These are phyloP conservation scores for Monilinia laxa DNA, from an alignment of 2,329 filamentous ascomycete genomes.

Conservation along the genomic window DNA sequence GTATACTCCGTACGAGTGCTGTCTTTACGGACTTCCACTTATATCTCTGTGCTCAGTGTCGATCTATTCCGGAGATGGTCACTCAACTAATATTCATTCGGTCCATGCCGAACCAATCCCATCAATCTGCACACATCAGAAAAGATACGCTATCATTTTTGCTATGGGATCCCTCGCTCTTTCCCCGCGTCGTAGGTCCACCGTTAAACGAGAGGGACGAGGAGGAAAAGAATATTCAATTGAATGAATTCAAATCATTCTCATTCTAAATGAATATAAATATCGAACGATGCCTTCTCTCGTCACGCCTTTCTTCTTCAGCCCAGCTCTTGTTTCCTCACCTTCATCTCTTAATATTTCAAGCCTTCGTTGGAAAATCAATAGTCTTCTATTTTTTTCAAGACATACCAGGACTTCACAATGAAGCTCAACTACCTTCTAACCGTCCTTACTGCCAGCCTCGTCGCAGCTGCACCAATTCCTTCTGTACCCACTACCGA, in stretches of 20 bases:
- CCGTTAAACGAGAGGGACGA: neutral
- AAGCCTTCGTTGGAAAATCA: neutral
- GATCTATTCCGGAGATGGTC: slow-evolving; percentile 13
- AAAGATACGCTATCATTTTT: neutral
- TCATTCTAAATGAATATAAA: slow-evolving; percentile 5
- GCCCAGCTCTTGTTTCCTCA: slow-evolving; percentile 4
- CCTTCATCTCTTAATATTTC: neutral
- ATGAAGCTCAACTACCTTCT: slow-evolving; percentile 20
- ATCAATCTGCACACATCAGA: neutral
- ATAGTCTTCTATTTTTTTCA: neutral
- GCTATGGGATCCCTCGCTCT: neutral
- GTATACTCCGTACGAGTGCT: neutral
- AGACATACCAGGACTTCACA: neutral
- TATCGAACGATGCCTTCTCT: neutral
- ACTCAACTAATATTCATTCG: neutral
- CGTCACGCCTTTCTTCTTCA: slow-evolving; percentile 3
- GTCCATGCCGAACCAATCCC: neutral
- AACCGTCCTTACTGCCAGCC: slow-evolving; percentile 24
- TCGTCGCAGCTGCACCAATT: slow-evolving; percentile 26
- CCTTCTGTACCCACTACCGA: neutral
- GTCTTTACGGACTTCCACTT: neutral
- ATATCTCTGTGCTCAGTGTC: neutral
- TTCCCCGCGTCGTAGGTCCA: slow-evolving; percentile 9
- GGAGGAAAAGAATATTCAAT: neutral
- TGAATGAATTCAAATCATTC: neutral